phyloP scores from a whole-genome alignment of 768 basidiomycete species.

The Xanthoconium stramineum region DNA sequence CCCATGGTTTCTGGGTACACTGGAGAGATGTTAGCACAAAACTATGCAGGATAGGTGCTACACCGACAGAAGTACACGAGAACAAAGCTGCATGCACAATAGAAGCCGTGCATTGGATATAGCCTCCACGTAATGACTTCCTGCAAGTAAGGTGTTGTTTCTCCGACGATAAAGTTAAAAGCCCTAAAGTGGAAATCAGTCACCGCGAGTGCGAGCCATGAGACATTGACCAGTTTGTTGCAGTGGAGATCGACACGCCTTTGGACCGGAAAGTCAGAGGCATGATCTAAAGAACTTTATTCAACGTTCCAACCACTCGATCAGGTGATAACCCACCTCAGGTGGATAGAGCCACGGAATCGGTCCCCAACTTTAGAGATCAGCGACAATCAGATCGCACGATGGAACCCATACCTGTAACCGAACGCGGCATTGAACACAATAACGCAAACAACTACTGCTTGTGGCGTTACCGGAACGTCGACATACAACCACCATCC shows the following conservation, averaged over 20 bases:
- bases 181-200: slow-evolving; percentile 36
- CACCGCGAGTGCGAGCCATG: neutral
- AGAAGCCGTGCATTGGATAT: slow-evolving; percentile 95
- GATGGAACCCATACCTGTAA: slow-evolving; percentile 51
- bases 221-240: slow-evolving; percentile 60
- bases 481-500: slow-evolving; percentile 96
- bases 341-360: slow-evolving; percentile 86
- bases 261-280: slow-evolving; percentile 87
- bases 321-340: slow-evolving; percentile 47
- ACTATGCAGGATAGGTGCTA: neutral
- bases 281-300: slow-evolving; percentile 62
- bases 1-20: slow-evolving; percentile 88
- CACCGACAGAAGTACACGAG: slow-evolving; percentile 77
- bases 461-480: slow-evolving; percentile 77
- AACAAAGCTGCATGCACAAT: slow-evolving; percentile 83
- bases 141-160: slow-evolving; percentile 82
- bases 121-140: slow-evolving; percentile 86
- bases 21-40: slow-evolving; percentile 27
- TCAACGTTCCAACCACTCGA: neutral
- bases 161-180: slow-evolving; percentile 91
- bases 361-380: slow-evolving; percentile 64
- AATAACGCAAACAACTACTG: slow-evolving; percentile 86
- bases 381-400: neutral
- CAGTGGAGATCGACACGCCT: slow-evolving; percentile 93
- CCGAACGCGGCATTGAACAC: slow-evolving; percentile 94